Percentiles rank a stretch among this genome's conserved stretches.
Evolutionary conservation across 2,329 filamentous ascomycete species (phyloP).

Genomic region (Hirsutella thompsonii): DNA sequence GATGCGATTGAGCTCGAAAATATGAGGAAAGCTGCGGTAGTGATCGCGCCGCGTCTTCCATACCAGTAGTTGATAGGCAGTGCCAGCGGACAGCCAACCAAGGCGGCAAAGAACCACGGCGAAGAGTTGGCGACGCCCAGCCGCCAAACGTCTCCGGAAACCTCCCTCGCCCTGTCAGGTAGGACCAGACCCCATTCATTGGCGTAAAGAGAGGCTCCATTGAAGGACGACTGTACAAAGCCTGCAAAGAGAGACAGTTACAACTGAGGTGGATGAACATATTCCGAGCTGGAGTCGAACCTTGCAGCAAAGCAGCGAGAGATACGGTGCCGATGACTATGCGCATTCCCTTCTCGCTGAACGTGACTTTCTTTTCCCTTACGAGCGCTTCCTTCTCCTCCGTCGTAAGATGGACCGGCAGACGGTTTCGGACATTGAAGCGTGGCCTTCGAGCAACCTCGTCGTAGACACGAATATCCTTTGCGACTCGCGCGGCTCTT

Average conservation of each 20-base stretch:
- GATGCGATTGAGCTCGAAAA: constrained; percentile 24
- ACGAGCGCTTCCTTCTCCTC: constrained; percentile 24
- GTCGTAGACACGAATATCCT: constrained; percentile 25
- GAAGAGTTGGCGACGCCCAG: constrained; percentile 26
- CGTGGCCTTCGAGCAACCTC: constrained; percentile 15
- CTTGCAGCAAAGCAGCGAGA: constrained; percentile 28
- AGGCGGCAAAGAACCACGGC: constrained; percentile 25
- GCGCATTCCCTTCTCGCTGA: constrained; percentile 25
- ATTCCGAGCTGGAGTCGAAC: constrained; percentile 2
- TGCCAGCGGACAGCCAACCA: constrained; percentile 24
- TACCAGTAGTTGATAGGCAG: constrained; percentile 27
- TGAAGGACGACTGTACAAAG: constrained; percentile 30
- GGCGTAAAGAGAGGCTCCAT: constrained; percentile 23
- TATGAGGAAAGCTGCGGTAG: constrained; percentile 23
- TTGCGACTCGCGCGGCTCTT: constrained; percentile 26
- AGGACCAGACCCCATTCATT: constrained; percentile 8
- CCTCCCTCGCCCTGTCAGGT: background rate
- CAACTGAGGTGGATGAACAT: background rate
- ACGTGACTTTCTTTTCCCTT: constrained; percentile 23
- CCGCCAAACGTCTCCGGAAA: constrained; percentile 18
- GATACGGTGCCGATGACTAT: constrained; percentile 28
- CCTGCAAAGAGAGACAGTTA: constrained; percentile 9
- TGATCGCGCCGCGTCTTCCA: constrained; percentile 26
- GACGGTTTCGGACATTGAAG: constrained; percentile 7
- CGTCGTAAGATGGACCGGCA: constrained; percentile 18